A percentile compares a stretch with the other conserved stretches of the same genome.
Conservation (phyloP, 768 basidiomycete genomes). For the Boletus bicolor region DNA sequence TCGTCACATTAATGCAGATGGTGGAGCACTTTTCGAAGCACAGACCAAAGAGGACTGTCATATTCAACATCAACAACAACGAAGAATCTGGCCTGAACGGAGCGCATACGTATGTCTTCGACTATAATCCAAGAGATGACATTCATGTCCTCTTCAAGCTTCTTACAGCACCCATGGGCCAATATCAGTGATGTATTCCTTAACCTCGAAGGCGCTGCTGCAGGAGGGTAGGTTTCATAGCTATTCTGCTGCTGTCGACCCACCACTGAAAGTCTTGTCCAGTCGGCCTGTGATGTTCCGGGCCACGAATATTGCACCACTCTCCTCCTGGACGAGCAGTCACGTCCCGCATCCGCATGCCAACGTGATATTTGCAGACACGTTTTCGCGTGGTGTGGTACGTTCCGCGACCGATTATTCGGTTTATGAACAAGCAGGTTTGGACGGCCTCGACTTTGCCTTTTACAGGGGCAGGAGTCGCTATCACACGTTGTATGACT, state of each 20-base stretch:
- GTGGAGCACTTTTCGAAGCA: slow-evolving; percentile 51
- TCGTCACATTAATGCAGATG: slow-evolving; percentile 63
- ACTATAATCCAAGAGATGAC: neutral
- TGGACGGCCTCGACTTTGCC: slow-evolving; percentile 74
- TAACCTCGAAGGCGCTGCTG: slow-evolving; percentile 79
- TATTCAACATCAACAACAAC: slow-evolving; percentile 86
- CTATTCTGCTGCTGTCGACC: neutral
- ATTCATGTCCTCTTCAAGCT: slow-evolving; percentile 37
- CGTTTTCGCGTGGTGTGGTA: slow-evolving; percentile 61
- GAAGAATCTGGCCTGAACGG: slow-evolving; percentile 79
- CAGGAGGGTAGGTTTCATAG: slow-evolving; percentile 57
- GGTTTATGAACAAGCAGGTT: slow-evolving; percentile 54
- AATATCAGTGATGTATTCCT: slow-evolving; percentile 63
- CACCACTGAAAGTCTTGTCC: slow-evolving; percentile 1
- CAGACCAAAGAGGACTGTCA: slow-evolving; percentile 53
- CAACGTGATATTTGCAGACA: slow-evolving; percentile 66
- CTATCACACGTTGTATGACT: slow-evolving; percentile 77
- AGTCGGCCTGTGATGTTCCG: slow-evolving; percentile 80
- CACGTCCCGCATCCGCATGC: slow-evolving; percentile 67
- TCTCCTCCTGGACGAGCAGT: slow-evolving; percentile 46
- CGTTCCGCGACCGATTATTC: slow-evolving; percentile 73
- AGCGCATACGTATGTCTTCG: slow-evolving; percentile 51
- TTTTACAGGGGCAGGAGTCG: slow-evolving; percentile 72
- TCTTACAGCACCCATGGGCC: slow-evolving; percentile 74
- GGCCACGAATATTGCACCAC: slow-evolving; percentile 54